Evolutionary conservation across 2,329 filamentous ascomycete species (phyloP).

Genomic region (Apiospora saccharicola): DNA sequence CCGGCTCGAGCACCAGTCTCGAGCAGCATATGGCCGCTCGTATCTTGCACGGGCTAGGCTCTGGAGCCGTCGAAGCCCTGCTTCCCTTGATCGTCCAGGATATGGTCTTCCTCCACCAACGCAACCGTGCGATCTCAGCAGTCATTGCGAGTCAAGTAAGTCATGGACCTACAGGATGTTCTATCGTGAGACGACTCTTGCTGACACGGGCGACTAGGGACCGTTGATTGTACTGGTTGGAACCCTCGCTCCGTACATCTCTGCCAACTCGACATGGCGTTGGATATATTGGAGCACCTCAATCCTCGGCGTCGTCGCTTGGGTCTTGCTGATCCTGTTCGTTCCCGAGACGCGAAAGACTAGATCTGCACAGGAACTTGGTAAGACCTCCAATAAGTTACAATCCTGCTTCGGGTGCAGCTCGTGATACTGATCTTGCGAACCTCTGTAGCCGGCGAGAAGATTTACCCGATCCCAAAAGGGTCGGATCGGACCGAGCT

Average conservation of each 20-base stretch:
- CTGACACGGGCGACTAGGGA: slow-evolving; percentile 18
- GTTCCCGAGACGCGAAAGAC: slow-evolving; percentile 47
- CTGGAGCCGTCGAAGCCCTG: slow-evolving; percentile 45
- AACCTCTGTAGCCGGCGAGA: slow-evolving; percentile 31
- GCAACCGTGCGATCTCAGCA: slow-evolving; percentile 44
- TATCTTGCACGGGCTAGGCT: slow-evolving; percentile 45
- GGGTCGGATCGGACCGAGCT: slow-evolving; percentile 40
- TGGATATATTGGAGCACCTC: slow-evolving; percentile 46
- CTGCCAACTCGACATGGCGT: slow-evolving; percentile 43
- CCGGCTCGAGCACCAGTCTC: slow-evolving; percentile 42
- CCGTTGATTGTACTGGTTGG: slow-evolving; percentile 18
- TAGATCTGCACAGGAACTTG: slow-evolving; percentile 41
- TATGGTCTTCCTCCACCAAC: slow-evolving; percentile 48
- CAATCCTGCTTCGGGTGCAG: background rate
- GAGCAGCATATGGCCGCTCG: slow-evolving; percentile 43
- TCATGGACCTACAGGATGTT: background rate
- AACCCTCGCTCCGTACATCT: slow-evolving; percentile 37
- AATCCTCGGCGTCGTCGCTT: slow-evolving; percentile 41
- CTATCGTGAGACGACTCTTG: background rate
- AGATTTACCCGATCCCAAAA: slow-evolving; percentile 35
- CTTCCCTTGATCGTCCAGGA: slow-evolving; percentile 49
- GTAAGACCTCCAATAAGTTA: slow-evolving; percentile 25
- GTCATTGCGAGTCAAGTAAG: slow-evolving; percentile 40
- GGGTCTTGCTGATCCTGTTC: slow-evolving; percentile 42
- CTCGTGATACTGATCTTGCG: background rate